Percentiles rank a stretch among this genome's conserved stretches.
Evolutionary conservation across 306 rosid genomes (phyloP).

Genomic region (Cicer chorassanicum): DNA sequence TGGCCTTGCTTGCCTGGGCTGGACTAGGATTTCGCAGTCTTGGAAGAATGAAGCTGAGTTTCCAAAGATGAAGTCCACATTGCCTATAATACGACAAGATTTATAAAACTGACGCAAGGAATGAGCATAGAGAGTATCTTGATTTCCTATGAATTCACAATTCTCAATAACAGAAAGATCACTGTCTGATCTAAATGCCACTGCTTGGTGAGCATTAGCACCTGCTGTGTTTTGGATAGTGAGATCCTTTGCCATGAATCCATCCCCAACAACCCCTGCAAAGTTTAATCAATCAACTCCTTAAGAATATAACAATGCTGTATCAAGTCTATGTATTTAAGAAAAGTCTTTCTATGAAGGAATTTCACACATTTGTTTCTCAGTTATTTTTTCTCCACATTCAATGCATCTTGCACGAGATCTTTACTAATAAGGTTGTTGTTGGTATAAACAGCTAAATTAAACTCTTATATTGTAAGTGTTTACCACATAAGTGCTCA

Average conservation of each 20-base stretch:
- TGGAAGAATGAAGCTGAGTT: conserved; percentile 84
- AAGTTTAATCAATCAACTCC: conserved; percentile 12
- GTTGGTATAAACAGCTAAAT: no score
- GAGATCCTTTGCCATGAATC: conserved; percentile 84
- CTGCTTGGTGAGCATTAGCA: conserved; percentile 85
- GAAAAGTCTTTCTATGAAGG: background rate
- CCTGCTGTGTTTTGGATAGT: conserved; percentile 88
- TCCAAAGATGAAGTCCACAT: conserved; percentile 94
- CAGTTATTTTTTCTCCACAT: no score
- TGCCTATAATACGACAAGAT: conserved; percentile 76
- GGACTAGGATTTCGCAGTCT: conserved; percentile 67
- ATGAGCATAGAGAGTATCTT: conserved; percentile 87
- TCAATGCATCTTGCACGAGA: no score
- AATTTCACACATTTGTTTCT: background rate
- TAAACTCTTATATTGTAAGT: no score
- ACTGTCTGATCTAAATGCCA: conserved; percentile 89
- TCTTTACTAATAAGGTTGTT: no score
- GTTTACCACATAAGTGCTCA: no score
- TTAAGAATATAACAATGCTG: background rate
- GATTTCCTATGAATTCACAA: conserved; percentile 86
- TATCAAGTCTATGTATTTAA: background rate
- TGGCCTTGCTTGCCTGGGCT: conserved; percentile 68
- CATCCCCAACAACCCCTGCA: conserved; percentile 85
- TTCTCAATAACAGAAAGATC: conserved; percentile 73
- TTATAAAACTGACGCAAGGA: conserved; percentile 83